These are phyloP conservation scores for Rosa rugosa DNA, from an alignment of 306 rosid genomes.

Conservation along the genomic window DNA sequence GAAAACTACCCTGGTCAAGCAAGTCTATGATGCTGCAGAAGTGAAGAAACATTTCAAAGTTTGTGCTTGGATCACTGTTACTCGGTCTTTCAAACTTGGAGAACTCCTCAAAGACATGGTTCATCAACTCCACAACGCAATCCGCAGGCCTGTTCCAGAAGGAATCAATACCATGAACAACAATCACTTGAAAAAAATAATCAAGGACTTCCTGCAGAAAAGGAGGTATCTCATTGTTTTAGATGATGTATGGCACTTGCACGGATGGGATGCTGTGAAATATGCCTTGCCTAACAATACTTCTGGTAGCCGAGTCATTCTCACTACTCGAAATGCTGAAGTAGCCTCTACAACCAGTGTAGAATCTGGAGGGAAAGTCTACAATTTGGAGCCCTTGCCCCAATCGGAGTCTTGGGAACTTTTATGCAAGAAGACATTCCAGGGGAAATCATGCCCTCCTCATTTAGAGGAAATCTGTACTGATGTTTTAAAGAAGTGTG, in stretches of 20 bases:
- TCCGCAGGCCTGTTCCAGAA: conserved; percentile 31
- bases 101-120: conserved; percentile 49
- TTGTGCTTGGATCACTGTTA: conserved; percentile 51
- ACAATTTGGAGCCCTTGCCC: conserved; percentile 40
- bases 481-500: conserved; percentile 43
- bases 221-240: conserved; percentile 51
- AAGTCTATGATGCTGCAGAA: conserved; percentile 49
- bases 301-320: conserved; percentile 47
- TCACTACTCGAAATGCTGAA: conserved; percentile 46
- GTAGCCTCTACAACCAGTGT: conserved; percentile 34
- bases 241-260: conserved; percentile 50
- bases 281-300: conserved; percentile 44
- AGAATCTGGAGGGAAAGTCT: conserved; percentile 40
- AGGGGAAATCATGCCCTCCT: conserved; percentile 44
- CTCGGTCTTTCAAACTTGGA: conserved; percentile 37
- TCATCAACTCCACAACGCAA: conserved; percentile 16
- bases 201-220: conserved; percentile 39
- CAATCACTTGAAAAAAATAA: conserved; percentile 30
- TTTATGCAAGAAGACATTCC: conserved; percentile 49
- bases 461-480: conserved; percentile 35
- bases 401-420: conserved; percentile 47
- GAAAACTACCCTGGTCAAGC: conserved; percentile 53
- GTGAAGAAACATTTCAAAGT: conserved; percentile 48
- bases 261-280: conserved; percentile 54
- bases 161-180: conserved; percentile 37